Percentiles rank a stretch among this genome's conserved stretches.
Conservation (phyloP, 2,329 filamentous ascomycete species). For the Fusarium proliferatum region DNA sequence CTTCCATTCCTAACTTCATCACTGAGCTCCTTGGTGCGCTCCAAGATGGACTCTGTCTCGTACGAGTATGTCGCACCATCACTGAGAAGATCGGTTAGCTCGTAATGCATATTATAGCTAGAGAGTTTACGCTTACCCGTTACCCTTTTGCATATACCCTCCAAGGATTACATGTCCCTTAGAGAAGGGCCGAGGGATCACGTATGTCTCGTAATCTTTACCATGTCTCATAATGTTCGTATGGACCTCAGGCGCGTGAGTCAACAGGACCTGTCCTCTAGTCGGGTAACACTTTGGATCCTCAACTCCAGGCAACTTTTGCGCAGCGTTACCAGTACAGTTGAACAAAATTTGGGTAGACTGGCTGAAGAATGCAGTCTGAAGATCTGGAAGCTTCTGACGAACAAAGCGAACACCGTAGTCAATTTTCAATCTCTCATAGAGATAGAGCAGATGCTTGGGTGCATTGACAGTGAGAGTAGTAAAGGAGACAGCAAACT, state of each 20-base stretch:
- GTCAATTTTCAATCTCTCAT: not conserved
- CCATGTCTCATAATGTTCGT: slow-evolving; percentile 5
- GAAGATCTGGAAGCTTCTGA: not conserved
- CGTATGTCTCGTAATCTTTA: not conserved
- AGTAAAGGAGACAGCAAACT: not conserved
- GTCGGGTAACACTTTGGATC: not conserved
- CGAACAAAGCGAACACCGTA: not conserved
- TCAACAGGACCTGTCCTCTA: not conserved
- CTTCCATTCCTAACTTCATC: not conserved
- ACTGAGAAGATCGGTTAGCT: not conserved
- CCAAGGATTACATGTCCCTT: slow-evolving; percentile 2
- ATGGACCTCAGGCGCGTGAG: not conserved
- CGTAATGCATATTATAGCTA: fast-evolving
- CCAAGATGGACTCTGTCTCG: not conserved
- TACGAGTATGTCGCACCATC: not conserved
- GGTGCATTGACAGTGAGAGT: not conserved
- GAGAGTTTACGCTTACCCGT: not conserved
- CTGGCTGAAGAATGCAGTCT: not conserved
- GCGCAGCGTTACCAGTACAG: not conserved
- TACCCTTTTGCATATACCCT: not conserved
- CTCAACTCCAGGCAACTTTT: not conserved
- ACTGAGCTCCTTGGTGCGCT: not conserved
- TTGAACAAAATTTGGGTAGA: not conserved
- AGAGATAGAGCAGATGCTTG: not conserved
- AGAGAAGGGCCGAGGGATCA: not conserved